phyloP scores from a whole-genome alignment of 129 eudicot genomes.

The Logfia minima region DNA sequence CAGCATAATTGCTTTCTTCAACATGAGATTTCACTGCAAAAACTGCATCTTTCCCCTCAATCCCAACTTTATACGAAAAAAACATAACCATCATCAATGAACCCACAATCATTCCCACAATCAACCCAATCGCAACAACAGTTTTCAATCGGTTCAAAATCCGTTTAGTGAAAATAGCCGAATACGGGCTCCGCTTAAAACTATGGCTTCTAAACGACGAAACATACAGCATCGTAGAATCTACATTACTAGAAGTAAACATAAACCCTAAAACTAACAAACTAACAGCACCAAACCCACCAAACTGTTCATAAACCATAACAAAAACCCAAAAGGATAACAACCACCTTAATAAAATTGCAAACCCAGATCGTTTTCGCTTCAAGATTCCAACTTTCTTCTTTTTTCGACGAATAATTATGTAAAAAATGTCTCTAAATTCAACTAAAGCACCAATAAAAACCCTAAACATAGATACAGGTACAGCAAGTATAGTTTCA shows the following conservation, averaged over 20 bases:
- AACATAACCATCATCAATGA: slow-evolving; percentile 56
- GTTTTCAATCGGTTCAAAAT: slow-evolving; percentile 61
- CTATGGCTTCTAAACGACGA: slow-evolving; percentile 67
- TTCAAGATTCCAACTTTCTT: slow-evolving; percentile 22
- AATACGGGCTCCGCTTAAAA: slow-evolving; percentile 53
- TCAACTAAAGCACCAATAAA: slow-evolving; percentile 76
- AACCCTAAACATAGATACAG: slow-evolving; percentile 68
- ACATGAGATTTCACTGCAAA: slow-evolving; percentile 71
- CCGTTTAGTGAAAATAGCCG: slow-evolving; percentile 62
- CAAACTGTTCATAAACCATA: slow-evolving; percentile 70
- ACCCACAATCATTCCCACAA: slow-evolving; percentile 75
- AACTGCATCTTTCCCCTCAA: slow-evolving; percentile 86
- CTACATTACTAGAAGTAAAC: slow-evolving; percentile 63
- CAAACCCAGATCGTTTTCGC: slow-evolving; percentile 59
- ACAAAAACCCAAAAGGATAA: slow-evolving; percentile 84
- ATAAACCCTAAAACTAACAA: slow-evolving; percentile 68
- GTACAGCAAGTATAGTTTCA: slow-evolving; percentile 75
- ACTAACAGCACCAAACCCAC: slow-evolving; percentile 56
- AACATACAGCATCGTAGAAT: slow-evolving; percentile 66
- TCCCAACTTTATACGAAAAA: slow-evolving; percentile 81
- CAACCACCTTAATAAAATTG: slow-evolving; percentile 69
- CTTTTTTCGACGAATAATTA: slow-evolving; percentile 45
- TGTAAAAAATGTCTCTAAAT: slow-evolving; percentile 38
- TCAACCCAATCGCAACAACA: slow-evolving; percentile 79
- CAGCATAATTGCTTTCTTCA: slow-evolving; percentile 86